These are phyloP conservation scores for Cercospora beticola DNA, from an alignment of 2,329 filamentous ascomycete species.

Conservation along the genomic window DNA sequence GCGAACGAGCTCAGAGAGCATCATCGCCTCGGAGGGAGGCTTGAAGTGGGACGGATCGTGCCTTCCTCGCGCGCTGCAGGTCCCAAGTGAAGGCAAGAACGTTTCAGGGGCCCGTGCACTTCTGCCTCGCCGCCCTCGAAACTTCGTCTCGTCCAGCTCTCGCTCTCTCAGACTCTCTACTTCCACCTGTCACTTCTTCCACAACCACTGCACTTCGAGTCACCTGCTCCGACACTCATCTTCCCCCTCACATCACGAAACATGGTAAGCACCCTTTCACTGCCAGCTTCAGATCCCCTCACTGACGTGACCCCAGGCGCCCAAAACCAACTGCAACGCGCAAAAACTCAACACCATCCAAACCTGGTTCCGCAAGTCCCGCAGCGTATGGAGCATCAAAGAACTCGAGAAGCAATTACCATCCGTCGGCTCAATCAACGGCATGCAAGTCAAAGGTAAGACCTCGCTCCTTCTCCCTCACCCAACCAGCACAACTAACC, in stretches of 20 bases:
- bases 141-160: neutral
- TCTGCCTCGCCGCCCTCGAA: neutral
- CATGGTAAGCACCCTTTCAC: slow-evolving; percentile 13
- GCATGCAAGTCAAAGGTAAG: slow-evolving; percentile 53
- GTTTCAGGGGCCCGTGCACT: neutral
- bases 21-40: neutral
- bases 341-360: slow-evolving; percentile 60
- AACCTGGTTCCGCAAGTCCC: slow-evolving; percentile 59
- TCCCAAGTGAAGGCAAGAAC: slow-evolving; percentile 2
- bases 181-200: neutral
- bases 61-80: neutral
- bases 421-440: slow-evolving; percentile 61
- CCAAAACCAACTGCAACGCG: slow-evolving; percentile 57
- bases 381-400: slow-evolving; percentile 64
- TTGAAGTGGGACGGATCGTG: neutral
- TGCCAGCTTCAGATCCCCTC: neutral
- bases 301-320: slow-evolving; percentile 41
- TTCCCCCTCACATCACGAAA: neutral
- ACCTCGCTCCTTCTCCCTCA: neutral
- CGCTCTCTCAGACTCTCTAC: neutral
- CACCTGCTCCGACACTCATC: neutral
- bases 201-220: neutral
- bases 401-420: slow-evolving; percentile 66
- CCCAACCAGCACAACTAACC: neutral
- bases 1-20: neutral